These are phyloP conservation scores for Telopea speciosissima DNA, from an alignment of 177 flowering plant genomes.

Conservation along the genomic window DNA sequence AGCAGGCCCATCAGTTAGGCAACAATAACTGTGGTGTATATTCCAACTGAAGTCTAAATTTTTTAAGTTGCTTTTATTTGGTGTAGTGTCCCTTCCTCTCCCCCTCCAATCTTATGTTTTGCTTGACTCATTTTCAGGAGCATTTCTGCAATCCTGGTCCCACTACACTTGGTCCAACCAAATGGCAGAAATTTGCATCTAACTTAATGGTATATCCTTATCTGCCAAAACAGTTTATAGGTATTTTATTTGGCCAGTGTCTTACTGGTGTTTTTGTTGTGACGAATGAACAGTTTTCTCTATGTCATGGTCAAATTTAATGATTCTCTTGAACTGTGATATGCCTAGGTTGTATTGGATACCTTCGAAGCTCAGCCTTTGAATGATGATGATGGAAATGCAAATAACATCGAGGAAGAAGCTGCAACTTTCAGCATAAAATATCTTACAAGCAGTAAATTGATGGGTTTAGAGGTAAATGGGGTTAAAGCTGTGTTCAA, in stretches of 20 bases:
- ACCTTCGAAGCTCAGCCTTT: conserved; percentile 97
- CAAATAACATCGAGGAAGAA: conserved; percentile 86
- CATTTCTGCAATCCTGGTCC: conserved; percentile 76
- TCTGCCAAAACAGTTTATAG: background rate
- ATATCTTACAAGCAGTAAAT: conserved; percentile 93
- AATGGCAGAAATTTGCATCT: conserved; percentile 92
- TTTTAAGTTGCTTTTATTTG: conserved; percentile 3
- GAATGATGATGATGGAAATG: conserved; percentile 90
- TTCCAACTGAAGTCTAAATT: background rate
- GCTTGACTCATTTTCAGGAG: conserved; percentile 48
- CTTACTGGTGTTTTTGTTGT: conserved; percentile 6
- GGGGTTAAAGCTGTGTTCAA: background rate
- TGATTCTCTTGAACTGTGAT: conserved; percentile 11
- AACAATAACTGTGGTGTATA: background rate
- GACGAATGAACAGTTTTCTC: background rate
- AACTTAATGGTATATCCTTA: conserved; percentile 59
- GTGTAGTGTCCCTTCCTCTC: background rate
- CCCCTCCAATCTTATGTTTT: background rate
- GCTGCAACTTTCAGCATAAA: conserved; percentile 79
- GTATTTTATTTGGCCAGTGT: background rate
- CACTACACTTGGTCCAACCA: conserved; percentile 44
- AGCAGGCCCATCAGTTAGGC: background rate
- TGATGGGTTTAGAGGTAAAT: conserved; percentile 93
- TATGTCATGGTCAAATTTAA: background rate
- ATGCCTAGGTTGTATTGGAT: conserved; percentile 70